Evolutionary conservation across 306 rosid species (phyloP).

Genomic region (Vicia faba): DNA sequence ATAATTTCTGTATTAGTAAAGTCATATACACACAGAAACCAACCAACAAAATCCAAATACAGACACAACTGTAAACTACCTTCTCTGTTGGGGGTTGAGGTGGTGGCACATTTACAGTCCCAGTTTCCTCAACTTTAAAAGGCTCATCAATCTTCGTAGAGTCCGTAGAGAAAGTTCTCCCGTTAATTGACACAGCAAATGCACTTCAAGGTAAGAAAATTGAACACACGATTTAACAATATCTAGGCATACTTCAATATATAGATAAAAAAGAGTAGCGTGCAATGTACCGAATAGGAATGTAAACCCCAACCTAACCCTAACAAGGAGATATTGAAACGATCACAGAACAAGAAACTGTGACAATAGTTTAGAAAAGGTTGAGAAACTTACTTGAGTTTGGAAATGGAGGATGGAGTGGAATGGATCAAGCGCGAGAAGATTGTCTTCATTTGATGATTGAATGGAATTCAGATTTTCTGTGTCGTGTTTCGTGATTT

Average conservation of each 20-base stretch:
- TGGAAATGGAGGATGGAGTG: conserved; percentile 48
- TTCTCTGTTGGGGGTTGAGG: conserved; percentile 83
- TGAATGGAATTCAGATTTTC: background rate
- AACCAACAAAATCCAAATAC: background rate
- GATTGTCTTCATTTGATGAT: conserved; percentile 60
- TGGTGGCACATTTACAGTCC: conserved; percentile 75
- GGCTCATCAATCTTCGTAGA: conserved; percentile 80
- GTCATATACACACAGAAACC: conserved; percentile 3
- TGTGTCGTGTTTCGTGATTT: background rate
- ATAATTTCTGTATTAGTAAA: conserved; percentile 17
- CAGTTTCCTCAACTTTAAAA: conserved; percentile 82
- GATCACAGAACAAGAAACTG: background rate
- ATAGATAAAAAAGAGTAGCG: no score
- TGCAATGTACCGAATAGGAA: no score
- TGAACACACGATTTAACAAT: conserved; percentile 25
- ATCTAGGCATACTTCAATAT: no score
- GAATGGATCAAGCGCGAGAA: conserved; percentile 74
- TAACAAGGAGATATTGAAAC: conserved; percentile 4
- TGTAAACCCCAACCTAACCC: conserved; percentile 13
- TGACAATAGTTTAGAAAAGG: background rate
- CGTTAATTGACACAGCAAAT: conserved; percentile 45
- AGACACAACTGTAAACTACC: conserved; percentile 49
- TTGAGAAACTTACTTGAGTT: conserved; percentile 48
- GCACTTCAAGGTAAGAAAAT: conserved; percentile 48
- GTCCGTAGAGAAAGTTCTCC: conserved; percentile 63